A percentile compares a stretch with the other conserved stretches of the same genome.
Conservation (phyloP, 2,329 filamentous ascomycete genomes). For the Beauveria sp. region DNA sequence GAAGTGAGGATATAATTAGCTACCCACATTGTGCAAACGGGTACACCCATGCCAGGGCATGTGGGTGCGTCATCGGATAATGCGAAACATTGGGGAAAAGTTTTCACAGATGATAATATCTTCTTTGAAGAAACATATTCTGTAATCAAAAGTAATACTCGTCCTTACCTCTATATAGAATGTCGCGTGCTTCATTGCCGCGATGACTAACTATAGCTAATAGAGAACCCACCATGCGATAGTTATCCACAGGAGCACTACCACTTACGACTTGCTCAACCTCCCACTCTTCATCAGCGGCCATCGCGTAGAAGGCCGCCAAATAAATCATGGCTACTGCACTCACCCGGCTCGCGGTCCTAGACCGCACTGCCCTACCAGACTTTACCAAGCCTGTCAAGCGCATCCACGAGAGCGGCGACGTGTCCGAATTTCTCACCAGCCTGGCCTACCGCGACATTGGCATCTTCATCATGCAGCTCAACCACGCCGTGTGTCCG, state of each 20-base stretch:
- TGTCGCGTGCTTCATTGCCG: not conserved
- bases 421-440: constrained; percentile 72
- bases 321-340: not conserved
- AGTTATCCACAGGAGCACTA: not conserved
- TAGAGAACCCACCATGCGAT: not conserved
- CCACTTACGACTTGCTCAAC: not conserved
- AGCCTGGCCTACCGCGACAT: constrained; percentile 83
- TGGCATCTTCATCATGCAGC: constrained; percentile 77
- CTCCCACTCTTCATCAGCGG: not conserved
- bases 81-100: not conserved
- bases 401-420: constrained; percentile 73
- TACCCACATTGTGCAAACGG: not conserved
- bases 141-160: not conserved
- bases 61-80: not conserved
- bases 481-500: constrained; percentile 82
- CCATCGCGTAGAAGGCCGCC: not conserved
- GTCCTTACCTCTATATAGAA: not conserved
- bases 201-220: constrained; percentile 2
- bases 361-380: constrained; percentile 38
- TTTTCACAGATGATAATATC: not conserved
- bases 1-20: not conserved
- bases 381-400: constrained; percentile 66
- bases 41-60: not conserved
- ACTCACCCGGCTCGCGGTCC: constrained; percentile 32
- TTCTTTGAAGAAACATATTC: not conserved